Evolutionary conservation across 2,329 filamentous ascomycete species (phyloP).

Genomic region (Geosmithia morbida): DNA sequence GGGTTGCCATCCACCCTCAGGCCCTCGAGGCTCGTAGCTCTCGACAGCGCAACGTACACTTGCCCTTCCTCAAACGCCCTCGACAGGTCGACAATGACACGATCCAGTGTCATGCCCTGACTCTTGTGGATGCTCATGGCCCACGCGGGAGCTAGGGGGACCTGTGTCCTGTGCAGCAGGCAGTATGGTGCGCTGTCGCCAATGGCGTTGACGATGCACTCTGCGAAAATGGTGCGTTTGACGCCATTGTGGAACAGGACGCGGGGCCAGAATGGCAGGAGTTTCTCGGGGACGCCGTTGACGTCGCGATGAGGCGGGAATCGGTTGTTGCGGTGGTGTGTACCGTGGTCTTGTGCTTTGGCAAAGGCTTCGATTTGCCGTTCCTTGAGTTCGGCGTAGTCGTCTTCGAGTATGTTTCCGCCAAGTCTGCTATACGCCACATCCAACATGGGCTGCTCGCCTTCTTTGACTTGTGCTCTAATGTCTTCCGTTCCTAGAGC

Average conservation of each 20-base stretch:
- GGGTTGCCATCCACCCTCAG: conserved; percentile 22
- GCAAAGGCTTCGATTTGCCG: conserved; percentile 5
- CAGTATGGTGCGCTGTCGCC: conserved; percentile 30
- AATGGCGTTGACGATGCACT: conserved; percentile 31
- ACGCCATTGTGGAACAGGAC: conserved; percentile 36
- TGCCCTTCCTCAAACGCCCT: conserved; percentile 41
- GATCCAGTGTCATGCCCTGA: conserved; percentile 47
- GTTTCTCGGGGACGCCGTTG: not conserved
- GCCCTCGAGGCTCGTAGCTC: conserved; percentile 35
- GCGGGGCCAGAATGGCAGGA: conserved; percentile 6
- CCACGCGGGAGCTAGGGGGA: conserved; percentile 45
- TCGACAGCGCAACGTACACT: conserved; percentile 47
- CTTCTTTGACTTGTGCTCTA: not conserved
- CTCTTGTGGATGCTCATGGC: conserved; percentile 50
- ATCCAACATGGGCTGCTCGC: not conserved
- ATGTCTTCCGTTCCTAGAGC: not conserved
- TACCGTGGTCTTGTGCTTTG: not conserved
- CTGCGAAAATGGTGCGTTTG: conserved; percentile 29
- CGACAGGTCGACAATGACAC: conserved; percentile 37
- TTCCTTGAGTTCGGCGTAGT: conserved; percentile 1
- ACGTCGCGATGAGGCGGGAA: not conserved
- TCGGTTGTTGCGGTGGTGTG: not conserved
- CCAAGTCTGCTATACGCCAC: not conserved
- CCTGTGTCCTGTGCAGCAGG: conserved; percentile 39
- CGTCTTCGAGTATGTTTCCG: not conserved